phyloP scores from a whole-genome alignment of 768 basidiomycete species.

The Punctularia strigosozonata region DNA sequence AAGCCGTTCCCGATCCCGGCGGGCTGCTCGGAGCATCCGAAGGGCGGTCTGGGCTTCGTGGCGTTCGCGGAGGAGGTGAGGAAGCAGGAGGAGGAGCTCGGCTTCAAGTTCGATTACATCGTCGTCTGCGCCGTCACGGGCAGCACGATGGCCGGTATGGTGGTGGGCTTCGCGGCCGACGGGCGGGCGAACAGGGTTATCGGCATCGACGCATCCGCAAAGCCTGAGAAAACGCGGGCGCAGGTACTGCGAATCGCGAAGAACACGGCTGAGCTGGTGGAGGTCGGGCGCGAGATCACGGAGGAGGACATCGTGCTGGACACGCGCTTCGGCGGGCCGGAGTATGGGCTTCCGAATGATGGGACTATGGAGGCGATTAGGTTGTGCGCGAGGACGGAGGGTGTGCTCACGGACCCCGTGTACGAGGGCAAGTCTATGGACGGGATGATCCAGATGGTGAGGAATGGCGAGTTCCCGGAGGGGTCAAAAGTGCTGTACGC shows the following conservation, averaged over 20 bases:
- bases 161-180: conserved; percentile 13
- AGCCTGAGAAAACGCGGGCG: conserved; percentile 11
- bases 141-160: conserved; percentile 14
- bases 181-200: conserved; percentile 8
- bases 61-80: conserved; percentile 15
- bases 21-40: conserved; percentile 14
- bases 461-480: conserved; percentile 8
- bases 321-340: conserved; percentile 14
- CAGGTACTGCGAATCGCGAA: conserved; percentile 13
- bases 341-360: conserved; percentile 15
- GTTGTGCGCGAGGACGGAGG: conserved; percentile 14
- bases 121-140: conserved; percentile 15
- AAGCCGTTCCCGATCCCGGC: conserved; percentile 16
- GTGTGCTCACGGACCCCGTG: conserved; percentile 16
- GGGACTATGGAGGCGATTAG: conserved; percentile 14
- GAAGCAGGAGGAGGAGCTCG: conserved; percentile 10
- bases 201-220: conserved; percentile 15
- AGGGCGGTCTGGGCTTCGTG: conserved; percentile 15
- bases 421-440: conserved; percentile 17
- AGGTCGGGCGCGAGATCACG: conserved; percentile 7
- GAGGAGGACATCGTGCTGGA: conserved; percentile 13
- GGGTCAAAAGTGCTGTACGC: conserved; percentile 13
- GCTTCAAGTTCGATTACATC: conserved; percentile 14
- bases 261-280: conserved; percentile 7
- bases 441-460: conserved; percentile 14